Evolutionary conservation across 768 basidiomycete species (phyloP).

Genomic region (Phlebiopsis gigantea): DNA sequence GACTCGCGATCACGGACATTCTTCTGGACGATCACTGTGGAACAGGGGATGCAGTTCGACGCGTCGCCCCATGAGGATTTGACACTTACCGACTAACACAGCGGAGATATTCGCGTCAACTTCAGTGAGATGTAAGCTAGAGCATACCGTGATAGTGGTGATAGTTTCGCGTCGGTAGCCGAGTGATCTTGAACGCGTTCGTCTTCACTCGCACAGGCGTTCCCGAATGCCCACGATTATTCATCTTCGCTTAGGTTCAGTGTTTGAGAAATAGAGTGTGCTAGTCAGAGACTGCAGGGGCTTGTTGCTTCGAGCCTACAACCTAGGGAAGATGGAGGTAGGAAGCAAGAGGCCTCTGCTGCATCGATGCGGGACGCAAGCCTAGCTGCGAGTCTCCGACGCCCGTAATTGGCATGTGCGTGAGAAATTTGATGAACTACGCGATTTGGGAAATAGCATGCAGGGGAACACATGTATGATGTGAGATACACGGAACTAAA

Average conservation of each 20-base stretch:
- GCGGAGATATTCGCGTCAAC: background rate
- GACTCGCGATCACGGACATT: background rate
- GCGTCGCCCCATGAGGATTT: background rate
- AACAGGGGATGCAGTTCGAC: background rate
- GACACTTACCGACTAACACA: background rate
- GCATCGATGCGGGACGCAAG: too few species aligned
- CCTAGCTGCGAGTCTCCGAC: too few species aligned
- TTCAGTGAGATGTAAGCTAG: background rate
- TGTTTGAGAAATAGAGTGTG: background rate
- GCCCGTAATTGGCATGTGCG: background rate
- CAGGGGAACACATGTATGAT: too few species aligned
- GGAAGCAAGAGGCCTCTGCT: background rate
- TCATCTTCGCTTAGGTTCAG: background rate
- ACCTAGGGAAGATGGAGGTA: background rate
- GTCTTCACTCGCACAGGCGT: background rate
- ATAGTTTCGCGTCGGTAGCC: background rate
- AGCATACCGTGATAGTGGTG: constrained; percentile 10
- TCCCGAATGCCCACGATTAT: background rate
- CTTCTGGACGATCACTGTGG: constrained; percentile 4
- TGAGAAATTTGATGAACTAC: too few species aligned
- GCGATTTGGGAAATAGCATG: too few species aligned
- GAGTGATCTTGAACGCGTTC: constrained; percentile 6
- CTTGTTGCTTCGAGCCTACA: background rate
- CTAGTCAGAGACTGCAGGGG: background rate
- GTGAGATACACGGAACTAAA: too few species aligned